phyloP scores from a whole-genome alignment of 2,329 filamentous ascomycete species.

The Dactylellina sp. region DNA sequence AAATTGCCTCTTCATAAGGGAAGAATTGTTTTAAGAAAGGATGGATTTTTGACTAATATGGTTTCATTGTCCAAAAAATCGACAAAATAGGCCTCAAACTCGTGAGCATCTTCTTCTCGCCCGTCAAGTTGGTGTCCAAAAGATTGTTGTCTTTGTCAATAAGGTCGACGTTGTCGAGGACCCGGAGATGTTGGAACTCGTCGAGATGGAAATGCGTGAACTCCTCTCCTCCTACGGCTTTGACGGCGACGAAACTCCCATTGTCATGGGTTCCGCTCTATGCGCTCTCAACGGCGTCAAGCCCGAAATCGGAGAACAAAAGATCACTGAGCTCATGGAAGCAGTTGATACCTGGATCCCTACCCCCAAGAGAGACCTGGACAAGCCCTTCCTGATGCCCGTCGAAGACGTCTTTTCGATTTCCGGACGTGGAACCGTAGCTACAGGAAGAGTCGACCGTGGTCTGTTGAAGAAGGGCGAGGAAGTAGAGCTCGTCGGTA shows the following conservation, averaged over 20 bases:
- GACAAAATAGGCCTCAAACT: conserved; percentile 80
- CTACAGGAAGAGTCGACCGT: conserved; percentile 96
- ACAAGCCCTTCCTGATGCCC: conserved; percentile 99
- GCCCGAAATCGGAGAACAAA: conserved; percentile 84
- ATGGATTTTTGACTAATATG: not conserved
- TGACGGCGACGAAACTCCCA: conserved; percentile 96
- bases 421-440: conserved; percentile 93
- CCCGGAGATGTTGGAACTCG: conserved; percentile 99
- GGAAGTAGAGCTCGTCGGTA: conserved; percentile 94
- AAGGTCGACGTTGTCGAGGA: conserved; percentile 98
- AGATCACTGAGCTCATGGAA: conserved; percentile 90
- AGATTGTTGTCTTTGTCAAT: conserved; percentile 99
- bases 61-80: conserved; percentile 1
- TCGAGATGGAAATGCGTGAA: conserved; percentile 99
- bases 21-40: not conserved
- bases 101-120: conserved; percentile 97
- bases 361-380: conserved; percentile 89
- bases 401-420: conserved; percentile 94
- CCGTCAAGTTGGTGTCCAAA: conserved; percentile 97
- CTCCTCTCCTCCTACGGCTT: conserved; percentile 92
- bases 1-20: conserved; percentile 10
- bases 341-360: conserved; percentile 97
- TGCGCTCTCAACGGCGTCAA: conserved; percentile 89
- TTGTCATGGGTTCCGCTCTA: conserved; percentile 95
- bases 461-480: conserved; percentile 91